A percentile compares a stretch with the other conserved stretches of the same genome.
Evolutionary conservation across 805 yeast genomes (phyloP).

Genomic region (Kodamaea nitidulidarum): DNA sequence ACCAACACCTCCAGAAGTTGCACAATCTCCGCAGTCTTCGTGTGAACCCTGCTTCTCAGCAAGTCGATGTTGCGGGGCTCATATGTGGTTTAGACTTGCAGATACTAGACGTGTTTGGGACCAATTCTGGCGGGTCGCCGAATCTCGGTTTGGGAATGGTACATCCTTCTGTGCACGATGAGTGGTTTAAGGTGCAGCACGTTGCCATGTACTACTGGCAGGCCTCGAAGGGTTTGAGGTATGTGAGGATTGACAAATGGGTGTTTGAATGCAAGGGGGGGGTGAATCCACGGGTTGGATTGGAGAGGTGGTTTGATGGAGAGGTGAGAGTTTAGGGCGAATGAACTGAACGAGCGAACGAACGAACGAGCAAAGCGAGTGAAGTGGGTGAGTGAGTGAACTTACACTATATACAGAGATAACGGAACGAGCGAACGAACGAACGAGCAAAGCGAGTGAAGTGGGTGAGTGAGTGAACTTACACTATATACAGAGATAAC

Average conservation of each 20-base stretch:
- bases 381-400: no score
- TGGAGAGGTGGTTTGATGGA: slow-evolving; percentile 45
- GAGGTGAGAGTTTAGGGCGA: slow-evolving; percentile 2
- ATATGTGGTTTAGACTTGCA: slow-evolving; percentile 22
- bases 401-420: no score
- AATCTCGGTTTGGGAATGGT: slow-evolving; percentile 51
- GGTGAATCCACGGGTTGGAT: slow-evolving; percentile 41
- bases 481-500: no score
- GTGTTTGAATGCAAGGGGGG: slow-evolving; percentile 39
- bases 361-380: no score
- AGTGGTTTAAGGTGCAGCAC: slow-evolving; percentile 55
- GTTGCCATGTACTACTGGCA: slow-evolving; percentile 42
- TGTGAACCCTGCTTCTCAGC: slow-evolving; percentile 34
- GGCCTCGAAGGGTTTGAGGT: slow-evolving; percentile 26
- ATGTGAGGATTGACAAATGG: slow-evolving; percentile 47
- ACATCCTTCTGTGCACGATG: slow-evolving; percentile 52
- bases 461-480: no score
- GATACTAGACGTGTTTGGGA: slow-evolving; percentile 45
- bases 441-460: no score
- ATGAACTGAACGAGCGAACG: no score
- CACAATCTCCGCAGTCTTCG: slow-evolving; percentile 35
- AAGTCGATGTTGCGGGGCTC: slow-evolving; percentile 19
- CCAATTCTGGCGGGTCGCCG: slow-evolving; percentile 50
- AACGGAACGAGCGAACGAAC: no score
- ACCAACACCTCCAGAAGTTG: slow-evolving; percentile 11